Percentiles rank a stretch among this genome's conserved stretches.
These are phyloP conservation scores for Aureobasidium sp. DNA, from an alignment of 2,329 filamentous ascomycete species.

Conservation along the genomic window DNA sequence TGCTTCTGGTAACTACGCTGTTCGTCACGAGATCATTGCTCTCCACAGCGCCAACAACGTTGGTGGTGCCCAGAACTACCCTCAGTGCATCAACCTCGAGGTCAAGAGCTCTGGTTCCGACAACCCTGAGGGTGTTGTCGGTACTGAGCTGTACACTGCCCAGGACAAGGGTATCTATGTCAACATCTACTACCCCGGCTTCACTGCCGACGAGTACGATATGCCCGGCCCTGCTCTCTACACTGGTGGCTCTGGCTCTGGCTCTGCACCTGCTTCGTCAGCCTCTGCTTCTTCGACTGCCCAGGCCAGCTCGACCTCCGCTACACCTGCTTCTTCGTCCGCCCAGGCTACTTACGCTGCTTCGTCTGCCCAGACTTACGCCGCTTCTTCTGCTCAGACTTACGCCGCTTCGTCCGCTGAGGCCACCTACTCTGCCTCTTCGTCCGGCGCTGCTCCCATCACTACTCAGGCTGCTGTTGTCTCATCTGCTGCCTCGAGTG, in stretches of 20 bases:
- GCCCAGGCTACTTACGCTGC: constrained; percentile 13
- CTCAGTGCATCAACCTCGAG: constrained; percentile 49
- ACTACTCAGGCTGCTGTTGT: constrained; percentile 6
- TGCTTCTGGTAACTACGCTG: constrained; percentile 49
- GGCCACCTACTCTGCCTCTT: constrained; percentile 19
- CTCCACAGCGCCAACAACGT: constrained; percentile 44
- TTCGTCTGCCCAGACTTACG: background rate
- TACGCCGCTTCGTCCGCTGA: constrained; percentile 18
- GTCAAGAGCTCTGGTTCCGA: constrained; percentile 46
- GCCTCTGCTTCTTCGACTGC: background rate
- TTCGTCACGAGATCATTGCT: constrained; percentile 52
- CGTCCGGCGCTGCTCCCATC: constrained; percentile 14
- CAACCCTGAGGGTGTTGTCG: constrained; percentile 39
- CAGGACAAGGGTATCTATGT: constrained; percentile 50
- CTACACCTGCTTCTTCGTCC: constrained; percentile 14
- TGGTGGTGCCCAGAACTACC: constrained; percentile 39
- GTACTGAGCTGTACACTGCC: constrained; percentile 48
- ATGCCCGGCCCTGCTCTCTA: constrained; percentile 42
- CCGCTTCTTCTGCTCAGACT: constrained; percentile 14
- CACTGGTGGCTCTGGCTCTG: constrained; percentile 11
- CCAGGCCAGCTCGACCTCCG: background rate
- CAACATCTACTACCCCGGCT: constrained; percentile 47
- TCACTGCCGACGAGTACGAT: constrained; percentile 29
- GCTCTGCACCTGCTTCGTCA: constrained; percentile 3
- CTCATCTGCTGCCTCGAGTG: background rate